phyloP scores from a whole-genome alignment of 2,329 filamentous ascomycete genomes.

The Ambrosiella beaveri region DNA sequence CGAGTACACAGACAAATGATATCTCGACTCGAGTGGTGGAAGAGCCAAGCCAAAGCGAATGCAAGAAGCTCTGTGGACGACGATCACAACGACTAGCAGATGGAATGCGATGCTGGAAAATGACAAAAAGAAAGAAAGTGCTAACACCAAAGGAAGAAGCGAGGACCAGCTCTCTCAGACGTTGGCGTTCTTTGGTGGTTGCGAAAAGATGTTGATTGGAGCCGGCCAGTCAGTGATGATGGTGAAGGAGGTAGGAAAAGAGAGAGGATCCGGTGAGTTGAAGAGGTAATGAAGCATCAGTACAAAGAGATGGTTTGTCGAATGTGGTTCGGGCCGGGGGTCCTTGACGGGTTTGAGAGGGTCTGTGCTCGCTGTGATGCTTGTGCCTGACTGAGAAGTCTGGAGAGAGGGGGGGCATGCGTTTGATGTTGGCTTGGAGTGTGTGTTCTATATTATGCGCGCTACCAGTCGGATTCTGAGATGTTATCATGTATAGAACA shows the following conservation, averaged over 20 bases:
- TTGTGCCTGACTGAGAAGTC: not conserved
- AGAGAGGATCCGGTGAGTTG: not conserved
- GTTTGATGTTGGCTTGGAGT: conserved; percentile 8
- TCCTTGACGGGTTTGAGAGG: not conserved
- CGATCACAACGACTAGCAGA: not conserved
- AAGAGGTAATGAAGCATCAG: not conserved
- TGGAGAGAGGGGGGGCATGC: not conserved
- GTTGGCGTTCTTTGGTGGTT: not conserved
- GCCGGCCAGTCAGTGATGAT: not conserved
- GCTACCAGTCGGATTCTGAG: not conserved
- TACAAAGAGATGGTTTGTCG: not conserved
- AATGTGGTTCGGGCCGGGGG: not conserved
- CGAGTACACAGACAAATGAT: not conserved
- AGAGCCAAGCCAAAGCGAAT: not conserved
- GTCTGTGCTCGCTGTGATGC: not conserved
- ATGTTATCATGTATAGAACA: not conserved
- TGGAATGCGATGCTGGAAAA: not conserved
- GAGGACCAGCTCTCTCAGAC: not conserved
- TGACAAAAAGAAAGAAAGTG: conserved; percentile 5
- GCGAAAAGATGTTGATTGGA: not conserved
- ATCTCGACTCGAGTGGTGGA: not conserved
- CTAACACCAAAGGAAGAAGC: conserved; percentile 9
- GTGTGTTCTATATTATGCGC: not conserved
- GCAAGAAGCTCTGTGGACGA: not conserved
- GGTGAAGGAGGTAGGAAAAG: not conserved